Conservation (phyloP, 805 yeast species). For the Wickerhamiella azymoides region DNA sequence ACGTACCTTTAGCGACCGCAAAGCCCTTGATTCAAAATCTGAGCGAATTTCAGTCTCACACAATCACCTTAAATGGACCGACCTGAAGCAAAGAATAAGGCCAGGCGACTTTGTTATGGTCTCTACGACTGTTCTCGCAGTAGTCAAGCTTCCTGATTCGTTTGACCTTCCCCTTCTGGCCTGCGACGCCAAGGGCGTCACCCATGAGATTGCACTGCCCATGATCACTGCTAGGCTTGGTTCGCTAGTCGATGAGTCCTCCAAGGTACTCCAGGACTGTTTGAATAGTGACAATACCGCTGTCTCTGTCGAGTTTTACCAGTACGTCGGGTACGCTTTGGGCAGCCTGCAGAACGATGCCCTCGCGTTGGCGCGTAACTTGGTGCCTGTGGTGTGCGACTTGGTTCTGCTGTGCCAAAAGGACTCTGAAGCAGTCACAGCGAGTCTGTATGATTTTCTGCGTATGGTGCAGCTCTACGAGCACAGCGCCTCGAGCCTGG, state of each 20-base stretch:
- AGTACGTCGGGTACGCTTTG: background rate
- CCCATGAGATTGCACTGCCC: background rate
- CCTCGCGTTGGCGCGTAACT: background rate
- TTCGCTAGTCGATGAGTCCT: background rate
- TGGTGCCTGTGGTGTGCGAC: background rate
- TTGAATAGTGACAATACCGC: background rate
- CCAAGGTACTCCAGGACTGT: background rate
- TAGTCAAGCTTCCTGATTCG: background rate
- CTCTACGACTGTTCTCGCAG: background rate
- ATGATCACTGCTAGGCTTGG: slow-evolving; percentile 2
- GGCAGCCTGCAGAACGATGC: slow-evolving; percentile 4
- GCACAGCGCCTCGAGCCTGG: background rate
- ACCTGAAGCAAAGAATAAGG: background rate
- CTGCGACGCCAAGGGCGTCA: slow-evolving; percentile 4
- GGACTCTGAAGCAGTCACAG: background rate
- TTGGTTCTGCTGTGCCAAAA: background rate
- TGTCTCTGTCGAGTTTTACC: slow-evolving; percentile 1
- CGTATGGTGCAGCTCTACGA: background rate
- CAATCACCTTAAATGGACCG: background rate
- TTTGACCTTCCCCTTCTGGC: background rate
- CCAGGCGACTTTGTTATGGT: slow-evolving; percentile 5
- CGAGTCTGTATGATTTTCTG: slow-evolving; percentile 1
- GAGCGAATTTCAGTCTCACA: background rate
- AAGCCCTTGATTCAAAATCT: background rate
- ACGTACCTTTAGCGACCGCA: background rate